These are phyloP conservation scores for Lactarius sanguifluus DNA, from an alignment of 768 basidiomycete genomes.

Conservation along the genomic window DNA sequence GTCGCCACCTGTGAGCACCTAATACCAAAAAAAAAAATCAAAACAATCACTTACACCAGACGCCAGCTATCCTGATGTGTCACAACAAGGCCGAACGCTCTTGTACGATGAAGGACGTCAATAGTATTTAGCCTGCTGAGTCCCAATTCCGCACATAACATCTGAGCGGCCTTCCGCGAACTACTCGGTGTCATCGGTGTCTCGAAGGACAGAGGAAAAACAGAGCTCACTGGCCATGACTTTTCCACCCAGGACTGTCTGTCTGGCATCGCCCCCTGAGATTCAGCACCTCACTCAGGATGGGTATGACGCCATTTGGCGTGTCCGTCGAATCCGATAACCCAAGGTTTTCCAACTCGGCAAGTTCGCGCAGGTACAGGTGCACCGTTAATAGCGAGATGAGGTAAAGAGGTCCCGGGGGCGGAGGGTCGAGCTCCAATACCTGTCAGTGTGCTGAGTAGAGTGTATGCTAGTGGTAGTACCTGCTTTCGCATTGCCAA, in stretches of 20 bases:
- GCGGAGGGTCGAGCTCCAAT: conserved; percentile 61
- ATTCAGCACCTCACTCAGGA: conserved; percentile 38
- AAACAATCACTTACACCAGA: conserved; percentile 20
- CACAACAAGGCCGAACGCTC: conserved; percentile 25
- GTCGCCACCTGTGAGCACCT: conserved; percentile 28
- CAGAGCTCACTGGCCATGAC: conserved; percentile 13
- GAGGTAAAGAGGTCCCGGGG: conserved; percentile 65
- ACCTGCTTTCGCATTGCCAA: conserved; percentile 71
- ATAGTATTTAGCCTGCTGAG: conserved; percentile 22
- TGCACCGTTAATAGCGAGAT: conserved; percentile 58
- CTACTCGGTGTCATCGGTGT: conserved; percentile 10
- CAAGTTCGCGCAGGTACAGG: conserved; percentile 69
- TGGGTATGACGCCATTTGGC: conserved; percentile 46
- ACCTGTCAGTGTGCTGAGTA: conserved; percentile 8
- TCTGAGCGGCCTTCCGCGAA: conserved; percentile 24
- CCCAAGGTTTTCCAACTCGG: conserved; percentile 71
- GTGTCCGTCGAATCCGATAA: conserved; percentile 45
- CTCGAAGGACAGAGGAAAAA: not conserved
- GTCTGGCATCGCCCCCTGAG: not conserved
- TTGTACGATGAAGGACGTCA: conserved; percentile 28
- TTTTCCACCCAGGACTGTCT: conserved; percentile 8
- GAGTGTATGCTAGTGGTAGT: conserved; percentile 17
- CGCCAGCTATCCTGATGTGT: conserved; percentile 29
- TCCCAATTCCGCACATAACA: conserved; percentile 26
- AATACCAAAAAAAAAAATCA: not conserved